These are phyloP conservation scores for Sclerotinia borealis DNA, from an alignment of 2,329 filamentous ascomycete species.

Conservation along the genomic window DNA sequence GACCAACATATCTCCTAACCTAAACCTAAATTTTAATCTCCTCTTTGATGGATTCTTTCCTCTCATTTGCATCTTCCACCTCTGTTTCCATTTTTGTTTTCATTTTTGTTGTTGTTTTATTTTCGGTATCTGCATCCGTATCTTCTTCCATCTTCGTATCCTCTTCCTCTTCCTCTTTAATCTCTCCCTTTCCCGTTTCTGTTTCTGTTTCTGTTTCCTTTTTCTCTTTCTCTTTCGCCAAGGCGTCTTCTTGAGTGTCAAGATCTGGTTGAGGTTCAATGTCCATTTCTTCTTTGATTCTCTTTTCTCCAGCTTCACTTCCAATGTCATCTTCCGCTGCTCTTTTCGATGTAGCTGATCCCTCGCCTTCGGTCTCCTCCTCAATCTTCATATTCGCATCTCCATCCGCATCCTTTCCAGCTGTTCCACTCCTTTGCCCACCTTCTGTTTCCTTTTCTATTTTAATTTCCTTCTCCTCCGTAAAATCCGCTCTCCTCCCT, in stretches of 20 bases:
- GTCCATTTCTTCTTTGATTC: conserved; percentile 2
- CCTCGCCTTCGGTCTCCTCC: conserved; percentile 23
- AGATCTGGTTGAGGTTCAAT: neutral
- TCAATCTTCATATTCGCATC: conserved; percentile 16
- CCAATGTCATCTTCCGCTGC: conserved; percentile 46
- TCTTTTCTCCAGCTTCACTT: conserved; percentile 17
- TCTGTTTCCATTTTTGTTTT: neutral
- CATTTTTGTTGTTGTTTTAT: neutral
- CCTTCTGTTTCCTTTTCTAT: conserved; percentile 50
- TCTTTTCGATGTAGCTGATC: conserved; percentile 43
- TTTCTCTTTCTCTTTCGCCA: neutral
- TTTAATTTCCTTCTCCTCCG: conserved; percentile 39
- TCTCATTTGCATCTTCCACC: conserved; percentile 19
- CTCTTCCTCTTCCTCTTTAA: neutral
- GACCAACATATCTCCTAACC: too few relatives aligned
- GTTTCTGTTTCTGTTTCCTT: neutral
- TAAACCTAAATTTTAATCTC: neutral
- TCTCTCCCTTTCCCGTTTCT: neutral
- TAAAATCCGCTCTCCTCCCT: conserved; percentile 38
- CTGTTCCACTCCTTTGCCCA: conserved; percentile 35
- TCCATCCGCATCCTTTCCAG: conserved; percentile 29
- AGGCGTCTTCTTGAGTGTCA: neutral
- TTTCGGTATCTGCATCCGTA: neutral
- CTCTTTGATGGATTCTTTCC: conserved; percentile 17
- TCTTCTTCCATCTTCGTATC: neutral